Evolutionary conservation across 129 eudicot species (phyloP), one percentile per base, ranked within the genome.

Genomic region (Scalesia atractyloides): DNA sequence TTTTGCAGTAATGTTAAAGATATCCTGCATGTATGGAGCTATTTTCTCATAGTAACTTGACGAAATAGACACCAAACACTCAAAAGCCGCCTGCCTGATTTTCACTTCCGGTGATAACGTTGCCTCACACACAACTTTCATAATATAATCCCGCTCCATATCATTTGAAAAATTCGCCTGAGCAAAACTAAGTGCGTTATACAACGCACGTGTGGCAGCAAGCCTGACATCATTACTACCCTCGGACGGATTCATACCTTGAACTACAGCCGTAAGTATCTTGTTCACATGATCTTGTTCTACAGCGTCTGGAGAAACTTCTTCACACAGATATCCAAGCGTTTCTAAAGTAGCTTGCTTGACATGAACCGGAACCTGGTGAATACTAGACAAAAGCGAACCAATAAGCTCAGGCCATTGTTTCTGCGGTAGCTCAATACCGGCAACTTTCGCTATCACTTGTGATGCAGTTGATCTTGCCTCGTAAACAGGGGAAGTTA

Each of bases 91-190:
- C 72, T 93, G 97, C 34, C 97, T 85, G 68, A 93, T 93, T 81
- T 93, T 93, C 63, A 93, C 86, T 68, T 93, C 96, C 5, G 91
- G 85, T 22, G 91, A 90, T 52, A 87, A 76, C 3, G 91, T 93
- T 8, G 97, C 87, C 83, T 93, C 97, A 81, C 98, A 93, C 65
- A 93, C 98, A 70, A 93, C 97, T 76, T 88, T 89, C 98, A 93
- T 93, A 47, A 93, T 93, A 75, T 87, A 93, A 80, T 93, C 97
- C 26, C 98, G 85, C 79, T 93, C 98, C 91, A 90, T 84, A 69
- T 90, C 98, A 59, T 93, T 90, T 17, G 85, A 80, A 66, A 93
- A 93, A 75, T 93, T 92, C 41, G 96, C 95, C 46, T 89, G 98
- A 17, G 95, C 95, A 80, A 92, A 92, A 54, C 91, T 82, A 48